Evolutionary conservation across 495 filamentous ascomycete species (phyloP).

Genomic region (Penicillium goetzii): DNA sequence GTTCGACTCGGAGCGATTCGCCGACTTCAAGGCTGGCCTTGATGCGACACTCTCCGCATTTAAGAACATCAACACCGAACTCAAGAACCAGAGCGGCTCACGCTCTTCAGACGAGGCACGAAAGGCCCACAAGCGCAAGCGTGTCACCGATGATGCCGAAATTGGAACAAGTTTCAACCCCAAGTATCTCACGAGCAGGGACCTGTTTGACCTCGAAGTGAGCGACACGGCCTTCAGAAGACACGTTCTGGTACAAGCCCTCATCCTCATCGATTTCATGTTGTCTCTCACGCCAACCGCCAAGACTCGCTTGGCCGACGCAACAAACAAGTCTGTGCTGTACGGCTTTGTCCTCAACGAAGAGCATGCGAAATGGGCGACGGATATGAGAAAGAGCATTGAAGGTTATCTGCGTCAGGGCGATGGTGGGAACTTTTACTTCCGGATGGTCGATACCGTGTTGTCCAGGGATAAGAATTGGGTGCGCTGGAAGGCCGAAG

Average conservation of each 20-base stretch:
- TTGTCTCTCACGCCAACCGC: conserved; percentile 82
- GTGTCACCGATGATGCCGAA: conserved; percentile 59
- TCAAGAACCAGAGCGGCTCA: conserved; percentile 48
- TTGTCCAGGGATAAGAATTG: conserved; percentile 95
- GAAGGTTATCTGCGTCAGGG: conserved; percentile 77
- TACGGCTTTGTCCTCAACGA: conserved; percentile 76
- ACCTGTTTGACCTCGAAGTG: conserved; percentile 94
- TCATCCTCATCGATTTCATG: conserved; percentile 92
- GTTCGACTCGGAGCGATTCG: conserved; percentile 71
- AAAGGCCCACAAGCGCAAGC: conserved; percentile 73
- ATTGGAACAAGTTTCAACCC: conserved; percentile 85
- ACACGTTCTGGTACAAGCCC: conserved; percentile 90
- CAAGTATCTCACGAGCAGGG: conserved; percentile 92
- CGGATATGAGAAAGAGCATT: conserved; percentile 70
- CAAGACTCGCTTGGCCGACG: conserved; percentile 72
- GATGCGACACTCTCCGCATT: conserved; percentile 81
- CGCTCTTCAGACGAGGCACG: conserved; percentile 63
- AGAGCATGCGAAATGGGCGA: conserved; percentile 85
- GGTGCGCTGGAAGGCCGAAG: conserved; percentile 96
- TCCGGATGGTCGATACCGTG: conserved; percentile 93
- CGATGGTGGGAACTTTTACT: conserved; percentile 78
- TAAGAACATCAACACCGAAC: conserved; percentile 73
- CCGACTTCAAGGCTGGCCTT: conserved; percentile 76
- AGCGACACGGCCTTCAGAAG: conserved; percentile 91
- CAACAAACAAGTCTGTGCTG: conserved; percentile 84